Evolutionary conservation across 805 yeast species (phyloP).

Genomic region (Candida incommunis): DNA sequence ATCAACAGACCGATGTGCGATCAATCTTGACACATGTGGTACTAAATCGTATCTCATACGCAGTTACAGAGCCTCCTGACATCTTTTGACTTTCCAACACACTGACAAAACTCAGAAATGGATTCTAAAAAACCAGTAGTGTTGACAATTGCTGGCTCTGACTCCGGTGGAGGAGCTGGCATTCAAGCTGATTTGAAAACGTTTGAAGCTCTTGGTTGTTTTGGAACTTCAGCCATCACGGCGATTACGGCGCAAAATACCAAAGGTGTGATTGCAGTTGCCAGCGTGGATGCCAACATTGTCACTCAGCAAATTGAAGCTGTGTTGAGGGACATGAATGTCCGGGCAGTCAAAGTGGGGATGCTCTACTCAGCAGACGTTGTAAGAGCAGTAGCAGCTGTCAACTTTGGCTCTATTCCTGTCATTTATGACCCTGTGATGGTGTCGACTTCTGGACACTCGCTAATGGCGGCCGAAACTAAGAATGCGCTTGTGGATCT

Average conservation of each 20-base stretch:
- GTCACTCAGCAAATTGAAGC: conserved; percentile 36
- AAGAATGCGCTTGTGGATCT: conserved; percentile 31
- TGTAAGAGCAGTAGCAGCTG: conserved; percentile 29
- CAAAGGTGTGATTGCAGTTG: conserved; percentile 11
- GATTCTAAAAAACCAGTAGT: conserved; percentile 4
- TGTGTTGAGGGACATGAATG: conserved; percentile 44
- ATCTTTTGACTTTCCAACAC: too few relatives aligned
- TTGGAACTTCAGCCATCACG: conserved; percentile 63
- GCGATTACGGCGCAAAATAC: conserved; percentile 77
- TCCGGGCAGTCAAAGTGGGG: conserved; percentile 67
- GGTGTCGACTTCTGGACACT: conserved; percentile 66
- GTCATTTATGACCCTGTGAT: conserved; percentile 74
- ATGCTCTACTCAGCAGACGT: conserved; percentile 46
- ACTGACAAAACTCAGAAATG: too few relatives aligned
- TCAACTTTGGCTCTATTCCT: conserved; percentile 20
- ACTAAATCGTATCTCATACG: too few relatives aligned
- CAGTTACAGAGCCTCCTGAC: too few relatives aligned
- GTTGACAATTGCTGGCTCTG: conserved; percentile 40
- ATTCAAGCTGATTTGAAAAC: conserved; percentile 82
- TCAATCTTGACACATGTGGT: too few relatives aligned
- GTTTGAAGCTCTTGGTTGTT: conserved; percentile 58
- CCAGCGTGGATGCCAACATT: conserved; percentile 17
- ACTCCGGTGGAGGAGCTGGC: conserved; percentile 84
- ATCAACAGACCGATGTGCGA: too few relatives aligned
- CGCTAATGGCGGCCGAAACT: conserved; percentile 35